Evolutionary conservation across 2,329 filamentous ascomycete genomes (phyloP), one percentile per base, ranked within the genome.

Genomic region (Xylariales sp.): DNA sequence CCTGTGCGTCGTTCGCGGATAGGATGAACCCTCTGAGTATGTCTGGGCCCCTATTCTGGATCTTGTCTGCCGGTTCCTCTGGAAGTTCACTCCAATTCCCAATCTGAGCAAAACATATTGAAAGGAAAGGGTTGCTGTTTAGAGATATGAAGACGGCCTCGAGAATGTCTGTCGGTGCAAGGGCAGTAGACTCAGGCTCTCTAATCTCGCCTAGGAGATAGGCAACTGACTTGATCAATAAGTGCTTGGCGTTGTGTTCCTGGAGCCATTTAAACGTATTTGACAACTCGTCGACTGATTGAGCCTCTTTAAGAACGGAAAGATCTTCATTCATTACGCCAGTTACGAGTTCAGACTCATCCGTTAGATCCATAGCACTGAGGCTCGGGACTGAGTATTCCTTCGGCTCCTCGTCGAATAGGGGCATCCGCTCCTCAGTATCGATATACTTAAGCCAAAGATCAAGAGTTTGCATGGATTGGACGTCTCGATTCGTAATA

Each of bases 361-460:
- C 3, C 7, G 9, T 18, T 18, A 58, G 14, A 34, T 53, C 18
- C 3, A 56, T 56, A 23, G 9, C 7, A 6, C 18, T 45, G 32
- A 58, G 34, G 28, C 23, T 48, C 16, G 46, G 30, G 45, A 62
- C 36, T 30, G 59, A 62, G 16, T 62, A 62, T 36, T 66, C 53
- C 30, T 46, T 62, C 12, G 64, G 58, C 18, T 66, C 39, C 23
- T 62, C 53, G 16, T 62, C 53, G n/a, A 66, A 62, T 34, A 66
- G 59, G 18, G 64, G 64, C 39, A 66, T 66, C 48, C 28, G 58
- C 48, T 66, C 64, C 14, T 58, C 52, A 5, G 64, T 66, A 36
- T 62, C 58, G 14, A 62, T 34, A 46, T 36, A 62, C 45, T 53
- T 10, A 18, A 61, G 62, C 62, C 62, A 65, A 36, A 65, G 57